A percentile compares a stretch with the other conserved stretches of the same genome.
These are phyloP conservation scores for Triticum urartu DNA, from an alignment of 176 grass and related monocot species.

Conservation along the genomic window DNA sequence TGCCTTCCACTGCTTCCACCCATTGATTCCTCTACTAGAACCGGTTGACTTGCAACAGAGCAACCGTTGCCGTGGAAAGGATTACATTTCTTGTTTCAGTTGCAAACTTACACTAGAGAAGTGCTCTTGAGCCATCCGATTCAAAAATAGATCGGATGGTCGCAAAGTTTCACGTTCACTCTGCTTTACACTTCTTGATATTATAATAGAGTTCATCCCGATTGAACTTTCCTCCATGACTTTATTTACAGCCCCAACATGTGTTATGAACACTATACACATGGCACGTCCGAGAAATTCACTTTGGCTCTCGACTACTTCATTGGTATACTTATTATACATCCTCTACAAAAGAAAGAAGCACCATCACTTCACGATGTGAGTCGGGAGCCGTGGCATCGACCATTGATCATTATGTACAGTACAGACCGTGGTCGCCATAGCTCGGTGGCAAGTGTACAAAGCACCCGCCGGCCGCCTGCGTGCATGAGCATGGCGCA, in stretches of 20 bases:
- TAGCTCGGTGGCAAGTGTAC: not conserved
- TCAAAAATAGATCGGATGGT: too few species aligned
- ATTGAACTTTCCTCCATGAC: not conserved
- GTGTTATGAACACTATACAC: not conserved
- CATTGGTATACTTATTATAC: not conserved
- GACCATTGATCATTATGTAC: conserved; percentile 36
- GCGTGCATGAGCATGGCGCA: not conserved
- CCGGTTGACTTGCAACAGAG: too few species aligned
- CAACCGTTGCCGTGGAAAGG: too few species aligned
- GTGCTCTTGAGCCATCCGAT: too few species aligned
- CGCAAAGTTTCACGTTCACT: too few species aligned
- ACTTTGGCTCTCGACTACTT: not conserved
- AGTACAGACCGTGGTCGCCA: not conserved
- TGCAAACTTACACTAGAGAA: too few species aligned
- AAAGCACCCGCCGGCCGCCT: not conserved
- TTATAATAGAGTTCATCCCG: not conserved
- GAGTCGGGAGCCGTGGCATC: not conserved
- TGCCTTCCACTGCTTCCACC: too few species aligned
- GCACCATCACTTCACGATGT: not conserved
- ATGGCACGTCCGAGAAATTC: not conserved
- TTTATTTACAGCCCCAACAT: not conserved
- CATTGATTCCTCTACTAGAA: too few species aligned
- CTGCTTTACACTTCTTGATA: not conserved
- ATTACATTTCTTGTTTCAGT: too few species aligned
- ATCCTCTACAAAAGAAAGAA: not conserved